A percentile compares a stretch with the other conserved stretches of the same genome.
phyloP scores from a whole-genome alignment of 106 monocot genomes.

The Amphibolis antarctica region DNA sequence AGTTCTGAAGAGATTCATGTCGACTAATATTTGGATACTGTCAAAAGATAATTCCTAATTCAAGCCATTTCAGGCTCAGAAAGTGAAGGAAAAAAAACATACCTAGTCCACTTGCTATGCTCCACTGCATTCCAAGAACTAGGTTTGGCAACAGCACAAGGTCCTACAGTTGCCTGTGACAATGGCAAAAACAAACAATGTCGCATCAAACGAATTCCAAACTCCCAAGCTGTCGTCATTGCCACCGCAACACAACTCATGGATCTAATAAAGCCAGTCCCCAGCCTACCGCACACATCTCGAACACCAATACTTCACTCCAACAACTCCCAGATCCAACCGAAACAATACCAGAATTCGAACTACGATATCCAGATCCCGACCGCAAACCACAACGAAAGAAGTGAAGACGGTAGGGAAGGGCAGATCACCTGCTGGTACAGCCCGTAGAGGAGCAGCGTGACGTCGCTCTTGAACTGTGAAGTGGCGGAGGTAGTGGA shows the following conservation, averaged over 20 bases:
- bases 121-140: constrained; percentile 81
- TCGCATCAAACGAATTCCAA: neutral
- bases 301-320: too few relatives aligned
- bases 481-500: constrained; percentile 17
- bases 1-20: too few relatives aligned
- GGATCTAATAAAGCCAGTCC: too few relatives aligned
- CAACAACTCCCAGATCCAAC: constrained; percentile 4
- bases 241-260: neutral
- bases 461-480: constrained; percentile 43
- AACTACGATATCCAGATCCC: neutral
- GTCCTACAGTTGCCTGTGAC: constrained; percentile 74
- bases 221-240: neutral
- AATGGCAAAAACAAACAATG: constrained; percentile 2
- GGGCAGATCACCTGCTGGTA: constrained; percentile 53
- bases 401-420: too few relatives aligned
- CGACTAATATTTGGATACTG: too few relatives aligned
- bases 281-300: too few relatives aligned
- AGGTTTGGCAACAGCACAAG: constrained; percentile 63
- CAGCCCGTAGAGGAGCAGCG: constrained; percentile 46
- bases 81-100: too few relatives aligned
- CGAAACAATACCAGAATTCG: neutral
- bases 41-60: too few relatives aligned
- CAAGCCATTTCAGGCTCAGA: too few relatives aligned
- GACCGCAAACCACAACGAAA: neutral
- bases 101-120: constrained; percentile 95